Percentiles rank a stretch among this genome's conserved stretches.
Conservation (phyloP, 2,329 filamentous ascomycete species). For the Juglanconis oblonga region DNA sequence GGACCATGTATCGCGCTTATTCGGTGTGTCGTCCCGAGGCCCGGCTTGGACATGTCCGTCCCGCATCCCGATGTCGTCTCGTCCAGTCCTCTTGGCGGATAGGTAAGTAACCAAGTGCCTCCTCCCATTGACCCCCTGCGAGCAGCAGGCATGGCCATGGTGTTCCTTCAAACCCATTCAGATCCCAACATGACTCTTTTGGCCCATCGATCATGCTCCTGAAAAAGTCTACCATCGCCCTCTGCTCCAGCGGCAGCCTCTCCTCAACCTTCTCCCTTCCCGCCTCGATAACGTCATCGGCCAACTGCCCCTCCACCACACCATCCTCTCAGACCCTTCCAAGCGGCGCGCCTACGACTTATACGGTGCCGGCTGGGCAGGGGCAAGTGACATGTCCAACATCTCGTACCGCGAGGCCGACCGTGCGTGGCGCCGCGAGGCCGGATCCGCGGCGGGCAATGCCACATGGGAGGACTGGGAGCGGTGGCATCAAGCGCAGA, state of each 20-base stretch:
- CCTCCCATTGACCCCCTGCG: not conserved
- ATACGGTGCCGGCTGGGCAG: slow-evolving; percentile 77
- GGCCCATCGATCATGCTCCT: slow-evolving; percentile 21
- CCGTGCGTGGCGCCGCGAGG: slow-evolving; percentile 45
- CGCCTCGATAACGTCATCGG: slow-evolving; percentile 24
- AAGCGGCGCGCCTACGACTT: slow-evolving; percentile 81
- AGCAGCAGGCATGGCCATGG: slow-evolving; percentile 7
- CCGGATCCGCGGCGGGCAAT: slow-evolving; percentile 58
- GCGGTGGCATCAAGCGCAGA: slow-evolving; percentile 62
- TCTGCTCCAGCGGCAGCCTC: slow-evolving; percentile 24
- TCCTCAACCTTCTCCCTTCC: slow-evolving; percentile 19
- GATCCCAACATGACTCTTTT: slow-evolving; percentile 9
- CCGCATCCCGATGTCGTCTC: no score
- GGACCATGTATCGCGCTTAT: no score
- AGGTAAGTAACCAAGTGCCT: no score
- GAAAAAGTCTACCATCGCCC: slow-evolving; percentile 25
- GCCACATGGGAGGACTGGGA: slow-evolving; percentile 99
- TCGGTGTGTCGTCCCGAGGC: no score
- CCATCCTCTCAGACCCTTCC: slow-evolving; percentile 71
- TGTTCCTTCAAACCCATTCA: not conserved
- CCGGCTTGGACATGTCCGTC: no score
- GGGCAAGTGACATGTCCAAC: slow-evolving; percentile 51
- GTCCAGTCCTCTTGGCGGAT: no score
- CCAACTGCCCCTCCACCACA: not conserved
- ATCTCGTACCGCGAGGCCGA: slow-evolving; percentile 36